Evolutionary conservation across 805 yeast species (phyloP).

Genomic region (Saccharomycopsis capsularis): DNA sequence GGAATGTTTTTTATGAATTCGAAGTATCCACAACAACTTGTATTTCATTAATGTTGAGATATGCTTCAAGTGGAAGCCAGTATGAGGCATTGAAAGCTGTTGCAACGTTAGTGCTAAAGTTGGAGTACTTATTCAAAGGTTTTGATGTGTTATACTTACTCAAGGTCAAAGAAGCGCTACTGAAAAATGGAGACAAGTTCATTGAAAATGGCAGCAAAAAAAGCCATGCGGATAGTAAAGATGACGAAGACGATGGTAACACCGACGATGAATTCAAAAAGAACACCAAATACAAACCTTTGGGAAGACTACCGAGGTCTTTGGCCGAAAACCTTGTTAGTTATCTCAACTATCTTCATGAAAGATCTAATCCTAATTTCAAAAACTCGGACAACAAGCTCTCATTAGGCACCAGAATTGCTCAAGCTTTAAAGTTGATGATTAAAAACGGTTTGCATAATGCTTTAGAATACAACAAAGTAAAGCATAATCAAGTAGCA

Average conservation of each 20-base stretch:
- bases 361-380: conserved; percentile 30
- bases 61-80: conserved; percentile 69
- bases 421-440: conserved; percentile 83
- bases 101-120: conserved; percentile 61
- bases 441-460: conserved; percentile 74
- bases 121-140: conserved; percentile 72
- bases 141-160: conserved; percentile 44
- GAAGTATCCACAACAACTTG: conserved; percentile 88
- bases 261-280: conserved; percentile 34
- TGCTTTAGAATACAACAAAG: conserved; percentile 62
- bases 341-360: conserved; percentile 75
- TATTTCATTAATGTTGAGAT: conserved; percentile 85
- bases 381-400: conserved; percentile 39
- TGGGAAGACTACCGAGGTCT: conserved; percentile 52
- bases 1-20: conserved; percentile 81
- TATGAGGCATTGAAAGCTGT: conserved; percentile 58
- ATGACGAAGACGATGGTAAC: conserved; percentile 6
- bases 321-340: conserved; percentile 86
- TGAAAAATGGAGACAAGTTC: conserved; percentile 14
- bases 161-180: conserved; percentile 23
- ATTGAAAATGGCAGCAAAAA: conserved; percentile 6
- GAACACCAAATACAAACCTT: conserved; percentile 1
- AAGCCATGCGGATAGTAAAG: conserved; percentile 1
- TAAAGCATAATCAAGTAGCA: conserved; percentile 50
- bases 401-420: conserved; percentile 80